These are phyloP conservation scores for Kentomonas sorsogonicus DNA, from an alignment of 208 protist genomes.

Conservation along the genomic window DNA sequence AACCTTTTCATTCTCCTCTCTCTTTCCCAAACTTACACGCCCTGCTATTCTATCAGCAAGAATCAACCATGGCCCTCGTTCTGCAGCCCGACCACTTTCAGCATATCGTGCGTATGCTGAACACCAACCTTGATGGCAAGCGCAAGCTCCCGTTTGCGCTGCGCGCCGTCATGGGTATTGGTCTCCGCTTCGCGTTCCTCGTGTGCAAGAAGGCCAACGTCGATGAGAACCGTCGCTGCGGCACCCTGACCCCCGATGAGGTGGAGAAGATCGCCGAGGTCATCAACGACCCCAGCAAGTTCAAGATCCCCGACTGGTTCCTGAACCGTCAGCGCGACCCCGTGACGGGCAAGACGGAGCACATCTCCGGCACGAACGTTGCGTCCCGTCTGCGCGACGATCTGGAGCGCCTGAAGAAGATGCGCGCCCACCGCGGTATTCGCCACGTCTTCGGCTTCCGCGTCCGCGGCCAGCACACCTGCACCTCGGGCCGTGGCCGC, in stretches of 20 bases:
- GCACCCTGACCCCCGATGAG: conserved; percentile 91
- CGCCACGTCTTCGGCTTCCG: conserved; percentile 98
- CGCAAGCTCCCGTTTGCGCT: conserved; percentile 97
- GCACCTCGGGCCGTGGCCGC: conserved; percentile 99
- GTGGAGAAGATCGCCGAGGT: conserved; percentile 97
- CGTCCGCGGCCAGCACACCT: conserved; percentile 99
- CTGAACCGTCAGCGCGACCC: conserved; percentile 99
- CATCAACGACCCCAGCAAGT: conserved; percentile 97
- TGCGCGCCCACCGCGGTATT: conserved; percentile 97
- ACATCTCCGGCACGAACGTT: conserved; percentile 96
- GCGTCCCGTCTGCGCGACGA: conserved; percentile 98
- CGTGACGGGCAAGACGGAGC: conserved; percentile 97
- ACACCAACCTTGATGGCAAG: conserved; percentile 99
- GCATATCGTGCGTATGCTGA: conserved; percentile 99
- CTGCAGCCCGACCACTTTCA: conserved; percentile 94
- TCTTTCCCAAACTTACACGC: too few relatives aligned
- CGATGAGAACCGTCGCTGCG: conserved; percentile 94
- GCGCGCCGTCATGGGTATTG: conserved; percentile 98
- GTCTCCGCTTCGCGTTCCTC: conserved; percentile 98
- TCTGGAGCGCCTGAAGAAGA: conserved; percentile 99
- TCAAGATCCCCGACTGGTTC: conserved; percentile 99
- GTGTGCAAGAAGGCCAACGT: conserved; percentile 99
- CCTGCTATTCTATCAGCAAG: too few relatives aligned
- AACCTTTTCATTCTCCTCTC: too few relatives aligned
- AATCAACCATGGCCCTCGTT: conserved; percentile 34